Evolutionary conservation across 305 asterid species (phyloP), one percentile per base, ranked within the genome.

Genomic region (Solanum chacoense): DNA sequence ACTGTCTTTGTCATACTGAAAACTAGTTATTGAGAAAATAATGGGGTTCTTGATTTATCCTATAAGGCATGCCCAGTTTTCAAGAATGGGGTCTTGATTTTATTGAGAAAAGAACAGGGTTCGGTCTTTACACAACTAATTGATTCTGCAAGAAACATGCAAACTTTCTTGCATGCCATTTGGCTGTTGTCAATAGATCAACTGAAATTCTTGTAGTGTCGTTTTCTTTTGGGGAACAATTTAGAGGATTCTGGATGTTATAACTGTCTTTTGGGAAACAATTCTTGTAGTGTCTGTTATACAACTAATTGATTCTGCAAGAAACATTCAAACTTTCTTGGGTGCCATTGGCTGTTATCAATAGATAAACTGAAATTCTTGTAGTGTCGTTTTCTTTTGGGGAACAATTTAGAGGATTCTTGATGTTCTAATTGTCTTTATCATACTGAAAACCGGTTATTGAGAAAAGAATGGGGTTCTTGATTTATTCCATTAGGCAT

Each of bases 201-300:
- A 78, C n/a, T 78, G 85, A 38, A 78, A 37, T 12, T 12, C 26
- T 11, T 77, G 9, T 38, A 72, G 77, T 26, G n/a, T 72, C n/a
- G 38, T 14, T 37, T n/a, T 12, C 4, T 77, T n/a, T 77, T 11
- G 34, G 78, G 7, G 63, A 10, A 26, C 24, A 26, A 40, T 80
- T 26, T 80, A 26, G 65, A 40, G 26, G 67, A 40, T 80, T 80
- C 69, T 40, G 40, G 26, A 38, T 80, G 26, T 80, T 40, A 40
- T 37, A 80, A 26, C 36, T 40, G 65, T 92, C 91, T 40, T 88
- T 92, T 88, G 59, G 59, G 59, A 0, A 45, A 45, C 63, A 45
- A 45, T 45, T 45, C 63, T 45, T 45, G 22, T 45, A 14, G 63
- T 45, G 63, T 45, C 63, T 45, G 63, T 45, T 14, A 14, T 11